Evolutionary conservation across 352 stramenopile species (phyloP).

Genomic region (Elongisporangium prolatum): DNA sequence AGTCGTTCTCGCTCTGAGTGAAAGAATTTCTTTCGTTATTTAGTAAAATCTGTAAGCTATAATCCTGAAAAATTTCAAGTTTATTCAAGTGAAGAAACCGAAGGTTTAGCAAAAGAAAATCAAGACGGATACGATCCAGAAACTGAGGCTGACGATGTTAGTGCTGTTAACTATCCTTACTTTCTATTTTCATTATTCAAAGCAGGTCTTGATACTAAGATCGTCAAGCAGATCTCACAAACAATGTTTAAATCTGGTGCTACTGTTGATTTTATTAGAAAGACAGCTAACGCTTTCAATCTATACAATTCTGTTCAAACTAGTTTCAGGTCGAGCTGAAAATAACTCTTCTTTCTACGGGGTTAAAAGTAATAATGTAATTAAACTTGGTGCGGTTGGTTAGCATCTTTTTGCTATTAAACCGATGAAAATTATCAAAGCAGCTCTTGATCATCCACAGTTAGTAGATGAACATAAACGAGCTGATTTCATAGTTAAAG

Average conservation of each 20-base stretch:
- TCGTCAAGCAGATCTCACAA: slow-evolving; percentile 18
- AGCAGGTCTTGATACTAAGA: slow-evolving; percentile 10
- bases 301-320: slow-evolving; percentile 14
- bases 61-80: slow-evolving; percentile 19
- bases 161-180: too few species aligned
- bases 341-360: slow-evolving; percentile 13
- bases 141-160: slow-evolving; percentile 3
- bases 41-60: slow-evolving; percentile 15
- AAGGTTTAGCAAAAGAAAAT: too few species aligned
- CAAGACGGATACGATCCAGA: too few species aligned
- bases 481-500: slow-evolving; percentile 18
- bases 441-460: slow-evolving; percentile 18
- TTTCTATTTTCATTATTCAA: slow-evolving; percentile 18
- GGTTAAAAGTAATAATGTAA: slow-evolving; percentile 10
- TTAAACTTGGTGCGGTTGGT: slow-evolving; percentile 15
- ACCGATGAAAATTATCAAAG: slow-evolving; percentile 17
- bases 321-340: slow-evolving; percentile 8
- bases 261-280: slow-evolving; percentile 21
- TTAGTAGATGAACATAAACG: slow-evolving; percentile 11
- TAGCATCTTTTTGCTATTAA: slow-evolving; percentile 21
- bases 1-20: slow-evolving; percentile 10
- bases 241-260: slow-evolving; percentile 20
- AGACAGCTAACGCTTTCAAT: slow-evolving; percentile 17
- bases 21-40: slow-evolving; percentile 26
- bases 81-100: too few species aligned